phyloP scores from a whole-genome alignment of 768 basidiomycete genomes.

The Auricularia heimuer region DNA sequence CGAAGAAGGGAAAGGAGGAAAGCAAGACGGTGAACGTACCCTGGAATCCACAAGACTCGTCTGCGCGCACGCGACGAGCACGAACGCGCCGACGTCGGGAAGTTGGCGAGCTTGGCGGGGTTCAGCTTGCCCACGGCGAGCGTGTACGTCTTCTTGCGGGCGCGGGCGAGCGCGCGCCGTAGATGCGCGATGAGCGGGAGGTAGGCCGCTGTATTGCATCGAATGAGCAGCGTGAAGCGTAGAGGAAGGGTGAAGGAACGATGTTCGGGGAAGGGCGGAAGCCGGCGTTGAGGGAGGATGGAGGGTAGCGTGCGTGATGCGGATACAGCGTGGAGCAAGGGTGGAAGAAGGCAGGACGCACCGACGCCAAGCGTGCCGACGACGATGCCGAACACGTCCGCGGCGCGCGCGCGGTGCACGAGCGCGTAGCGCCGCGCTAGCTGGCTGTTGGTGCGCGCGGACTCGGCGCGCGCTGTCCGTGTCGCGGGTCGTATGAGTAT shows the following conservation, averaged over 20 bases:
- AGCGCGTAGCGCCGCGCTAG: conserved; percentile 84
- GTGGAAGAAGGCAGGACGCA: conserved; percentile 31
- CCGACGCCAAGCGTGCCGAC: conserved; percentile 90
- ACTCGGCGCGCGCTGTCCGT: conserved; percentile 42
- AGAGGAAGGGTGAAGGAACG: no score
- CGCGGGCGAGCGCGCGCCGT: conserved; percentile 52
- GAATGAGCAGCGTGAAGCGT: no score
- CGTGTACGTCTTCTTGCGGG: conserved; percentile 87
- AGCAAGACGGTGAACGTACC: not conserved
- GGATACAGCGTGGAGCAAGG: no score
- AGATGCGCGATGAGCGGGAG: conserved; percentile 76
- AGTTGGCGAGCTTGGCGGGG: conserved; percentile 91
- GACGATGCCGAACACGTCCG: conserved; percentile 91
- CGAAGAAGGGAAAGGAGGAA: no score
- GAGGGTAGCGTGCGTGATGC: no score
- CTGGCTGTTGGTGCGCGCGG: conserved; percentile 61
- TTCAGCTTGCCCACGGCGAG: conserved; percentile 92
- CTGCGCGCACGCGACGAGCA: conserved; percentile 90
- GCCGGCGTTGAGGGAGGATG: no score
- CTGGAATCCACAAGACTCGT: conserved; percentile 61
- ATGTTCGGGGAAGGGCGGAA: no score
- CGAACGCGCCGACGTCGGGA: conserved; percentile 93
- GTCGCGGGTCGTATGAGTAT: conserved; percentile 57
- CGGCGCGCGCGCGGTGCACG: conserved; percentile 80
- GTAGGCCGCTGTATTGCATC: conserved; percentile 72